Evolutionary conservation across 805 yeast species (phyloP), one percentile per base, ranked within the genome.

Genomic region (Metschnikowia lunata): DNA sequence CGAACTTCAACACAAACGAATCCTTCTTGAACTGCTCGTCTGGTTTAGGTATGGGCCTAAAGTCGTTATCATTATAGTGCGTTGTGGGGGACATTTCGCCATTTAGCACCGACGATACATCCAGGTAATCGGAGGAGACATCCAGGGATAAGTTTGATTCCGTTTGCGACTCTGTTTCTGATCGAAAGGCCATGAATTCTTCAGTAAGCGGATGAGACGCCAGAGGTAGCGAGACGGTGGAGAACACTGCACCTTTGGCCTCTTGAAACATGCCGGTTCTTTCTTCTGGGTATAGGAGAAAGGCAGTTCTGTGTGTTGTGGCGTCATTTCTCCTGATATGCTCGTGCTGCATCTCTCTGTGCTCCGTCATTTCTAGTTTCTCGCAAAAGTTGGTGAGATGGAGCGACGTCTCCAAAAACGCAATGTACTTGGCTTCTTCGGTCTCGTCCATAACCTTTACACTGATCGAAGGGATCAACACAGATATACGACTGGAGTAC

Each of bases 301-400:
- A 90, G 0, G 93, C 83, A 15, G 81, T 69, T 43, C 99, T 66
- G 52, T 88, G 93, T 49, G 80, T 88, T 0, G 96, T 88, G 0
- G 86, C 85, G 69, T 93, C 99, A 54, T 88, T 85, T 7, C 68
- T 51, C 14, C 77, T 65, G 1, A 90, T 63, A 60, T 86, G 95
- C 2, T 70, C 68, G 41, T 82, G 82, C 59, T 90, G 97, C 14
- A 64, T 56, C 8, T 58, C 55, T 40, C 79, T 63, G 35, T 76
- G 75, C 10, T 72, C 71, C 0, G 59, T 60, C 49, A 74, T 74
- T 46, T 78, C 67, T 10, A 67, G 62, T 43, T 77, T 78, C 46
- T 78, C 81, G 18, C 74, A 66, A 50, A 88, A 83, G 47, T 81
- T 75, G 2, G 88, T 78, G 12, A 82, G 50, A 11, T 69, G 64